Base-by-base conservation (phyloP, 2,329 filamentous ascomycete species). In the Dothistroma septosporum region DNA sequence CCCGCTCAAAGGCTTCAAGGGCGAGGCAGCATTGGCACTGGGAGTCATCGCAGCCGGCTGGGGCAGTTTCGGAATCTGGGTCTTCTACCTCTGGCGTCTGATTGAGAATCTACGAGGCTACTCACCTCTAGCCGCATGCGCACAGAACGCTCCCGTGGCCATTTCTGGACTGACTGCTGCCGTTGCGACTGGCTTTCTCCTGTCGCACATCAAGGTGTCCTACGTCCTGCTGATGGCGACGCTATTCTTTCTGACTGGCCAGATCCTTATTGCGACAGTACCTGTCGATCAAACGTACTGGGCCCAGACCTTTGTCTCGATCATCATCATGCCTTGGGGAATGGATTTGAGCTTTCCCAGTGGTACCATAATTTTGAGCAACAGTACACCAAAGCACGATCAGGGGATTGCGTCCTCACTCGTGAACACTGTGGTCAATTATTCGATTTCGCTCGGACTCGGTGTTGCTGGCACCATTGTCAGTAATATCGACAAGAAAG, bases 171-270 rank as follows among this genome's bases (percentile, higher is more conserved):
- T 76, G 8, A 33, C 73, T 33, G 73, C 74, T 16, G 70, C 74
- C 5, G 67, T 71, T 16, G 58, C 71, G 9, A 75, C 73, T 4
- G 74, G 72, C 12, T 74, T 73, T 61, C 58, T 75, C 62, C 68
- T 76, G n/a, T 73, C 68, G 19, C 70, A 74, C 61, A 72, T 72
- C 0, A 72, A 70, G 3, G 69, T 73, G 24, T 66, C 70, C 21
- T 74, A 72, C 58, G 70, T 74, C 32, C 72, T 75, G 71, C 61
- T 76, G 52, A 64, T 72, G 33, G 69, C 71, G 28, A 75, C 73
- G 68, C 50, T 71, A 8, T 71, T 71, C 24, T 76, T 76, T 64
- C 66, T 70, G 33, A 63, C 65, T 21, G 74, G 74, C 32, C 69
- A 70, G 41, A 63, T 69, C 47, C 62, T 76, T 35, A 61, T 71